Evolutionary conservation across 2,329 filamentous ascomycete species (phyloP).

Genomic region (Fusarium sp.): DNA sequence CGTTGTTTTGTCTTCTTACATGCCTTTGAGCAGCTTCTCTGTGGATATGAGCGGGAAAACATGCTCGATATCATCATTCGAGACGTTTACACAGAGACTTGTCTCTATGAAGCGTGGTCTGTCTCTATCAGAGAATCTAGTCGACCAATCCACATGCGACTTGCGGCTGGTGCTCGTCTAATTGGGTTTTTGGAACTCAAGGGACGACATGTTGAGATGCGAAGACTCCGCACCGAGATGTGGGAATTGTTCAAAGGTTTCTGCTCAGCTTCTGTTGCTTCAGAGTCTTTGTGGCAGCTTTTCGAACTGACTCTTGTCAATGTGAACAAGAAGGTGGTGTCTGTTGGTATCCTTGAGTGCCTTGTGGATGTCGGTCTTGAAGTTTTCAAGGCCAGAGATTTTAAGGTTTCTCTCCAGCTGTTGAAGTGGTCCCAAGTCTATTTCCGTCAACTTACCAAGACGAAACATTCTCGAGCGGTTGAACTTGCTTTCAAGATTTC

Average conservation of each 20-base stretch:
- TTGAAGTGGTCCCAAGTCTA: constrained; percentile 12
- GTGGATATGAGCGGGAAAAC: constrained; percentile 6
- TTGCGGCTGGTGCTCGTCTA: neutral
- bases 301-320: constrained; percentile 2
- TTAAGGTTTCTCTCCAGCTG: neutral
- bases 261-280: neutral
- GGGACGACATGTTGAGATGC: neutral
- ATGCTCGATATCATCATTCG: constrained; percentile 17
- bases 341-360: constrained; percentile 2
- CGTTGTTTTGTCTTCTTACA: constrained; percentile 9
- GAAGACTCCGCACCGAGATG: neutral
- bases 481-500: constrained; percentile 7
- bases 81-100: neutral
- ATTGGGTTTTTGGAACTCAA: constrained; percentile 1
- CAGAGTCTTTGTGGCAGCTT: constrained; percentile 3
- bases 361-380: constrained; percentile 1
- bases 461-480: constrained; percentile 1
- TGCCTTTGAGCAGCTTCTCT: constrained; percentile 8
- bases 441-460: constrained; percentile 11
- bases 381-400: constrained; percentile 5
- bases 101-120: constrained; percentile 14
- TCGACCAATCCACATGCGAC: constrained; percentile 1
- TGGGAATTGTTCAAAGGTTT: constrained; percentile 19
- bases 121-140: neutral
- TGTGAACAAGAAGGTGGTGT: constrained; percentile 3